Base-by-base conservation (phyloP, 2,329 filamentous ascomycete species). In the Cercospora canescens region DNA sequence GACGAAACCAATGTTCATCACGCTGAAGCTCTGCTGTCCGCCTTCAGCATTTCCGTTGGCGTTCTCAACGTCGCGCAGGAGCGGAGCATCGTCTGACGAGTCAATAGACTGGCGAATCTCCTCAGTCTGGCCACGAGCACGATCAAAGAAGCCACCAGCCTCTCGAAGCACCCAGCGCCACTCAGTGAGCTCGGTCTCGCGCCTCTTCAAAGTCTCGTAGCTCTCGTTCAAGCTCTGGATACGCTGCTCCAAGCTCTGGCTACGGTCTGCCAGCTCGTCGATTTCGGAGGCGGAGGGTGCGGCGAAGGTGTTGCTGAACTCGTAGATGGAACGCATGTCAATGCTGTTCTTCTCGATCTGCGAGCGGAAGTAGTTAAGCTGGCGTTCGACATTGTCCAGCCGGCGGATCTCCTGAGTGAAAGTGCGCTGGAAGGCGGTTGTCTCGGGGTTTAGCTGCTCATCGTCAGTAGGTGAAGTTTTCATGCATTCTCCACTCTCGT, bases 1-100 rank as follows among this genome's bases (percentile, higher is more conserved):
- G 61, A 99, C 94, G 75, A 99, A 99, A 9, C 95, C 95, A 77
- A 99, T 99, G 82, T 98, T 97, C 92, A 98, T 96, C 69, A 93
- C 93, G 6, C 93, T 95, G 80, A 99, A 97, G 70, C 75, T 77
- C 66, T 77, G 75, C 55, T 75, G 74, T 37, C 69, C 72, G 21
- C 68, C 69, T 28, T 70, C 69, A 34, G 75, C 71, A 26, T 67
- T 64, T 32, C 74, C 72, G 55, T 76, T 76, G 48, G 94, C 89
- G 28, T 97, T 92, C 80, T 99, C 95, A 60, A 98, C 87, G 77
- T 99, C 95, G 71, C 91, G 91, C 63, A 99, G 88, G 54, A 99
- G 86, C 48, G 96, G 95, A 67, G 95, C 95, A 80, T 98, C 94
- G 76, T 96, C 94, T 67, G 94, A 89, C 63, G 89, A 86, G 72